Evolutionary conservation across 108 stramenopile genomes (phyloP).

Genomic region (Pseudonitzschia multistriata): DNA sequence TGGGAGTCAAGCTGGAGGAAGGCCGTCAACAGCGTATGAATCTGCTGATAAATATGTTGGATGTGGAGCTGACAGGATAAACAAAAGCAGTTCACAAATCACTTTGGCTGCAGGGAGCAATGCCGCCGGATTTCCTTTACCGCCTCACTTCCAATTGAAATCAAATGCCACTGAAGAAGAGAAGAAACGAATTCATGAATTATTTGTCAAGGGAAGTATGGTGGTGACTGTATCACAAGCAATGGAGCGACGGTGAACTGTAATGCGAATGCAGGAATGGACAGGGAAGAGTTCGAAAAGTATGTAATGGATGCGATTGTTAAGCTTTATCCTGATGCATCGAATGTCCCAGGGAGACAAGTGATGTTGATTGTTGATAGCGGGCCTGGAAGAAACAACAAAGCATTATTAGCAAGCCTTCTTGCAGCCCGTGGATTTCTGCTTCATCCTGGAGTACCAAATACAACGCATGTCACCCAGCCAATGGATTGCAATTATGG

Average conservation of each 20-base stretch:
- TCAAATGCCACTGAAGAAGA: not conserved
- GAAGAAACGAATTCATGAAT: not conserved
- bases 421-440: slow-evolving; percentile 8
- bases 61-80: not conserved
- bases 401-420: slow-evolving; percentile 7
- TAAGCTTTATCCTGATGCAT: slow-evolving; percentile 13
- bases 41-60: not conserved
- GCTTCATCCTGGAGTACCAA: not conserved
- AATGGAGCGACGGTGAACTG: not conserved
- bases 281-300: not conserved
- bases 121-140: slow-evolving; percentile 10
- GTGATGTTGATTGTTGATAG: slow-evolving; percentile 9
- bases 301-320: not conserved
- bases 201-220: not conserved
- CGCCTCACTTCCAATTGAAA: slow-evolving; percentile 18
- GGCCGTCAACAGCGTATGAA: not conserved
- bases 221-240: not conserved
- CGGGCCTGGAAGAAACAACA: slow-evolving; percentile 12
- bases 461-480: slow-evolving; percentile 18
- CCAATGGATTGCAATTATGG: not conserved
- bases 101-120: slow-evolving; percentile 14
- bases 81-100: not conserved
- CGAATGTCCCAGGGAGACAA: slow-evolving; percentile 12
- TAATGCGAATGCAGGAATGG: slow-evolving; percentile 5
- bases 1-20: not conserved